These are phyloP conservation scores for Jaapia argillacea DNA, from an alignment of 768 basidiomycete species.

Conservation along the genomic window DNA sequence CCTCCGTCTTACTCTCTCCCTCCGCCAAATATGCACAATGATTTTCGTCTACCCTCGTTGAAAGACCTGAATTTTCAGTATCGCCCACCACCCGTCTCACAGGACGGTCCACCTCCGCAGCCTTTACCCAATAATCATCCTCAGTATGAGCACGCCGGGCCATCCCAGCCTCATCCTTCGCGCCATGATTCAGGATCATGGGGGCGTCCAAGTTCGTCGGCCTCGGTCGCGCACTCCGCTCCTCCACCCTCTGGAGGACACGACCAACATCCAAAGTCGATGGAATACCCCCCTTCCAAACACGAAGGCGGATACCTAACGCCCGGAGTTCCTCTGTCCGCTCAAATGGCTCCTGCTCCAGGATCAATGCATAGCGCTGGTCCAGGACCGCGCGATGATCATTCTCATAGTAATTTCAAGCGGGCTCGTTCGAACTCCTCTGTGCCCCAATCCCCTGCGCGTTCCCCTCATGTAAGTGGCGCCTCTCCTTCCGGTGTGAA, in stretches of 20 bases:
- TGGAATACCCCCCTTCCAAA: conserved; percentile 25
- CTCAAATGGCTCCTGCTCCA: conserved; percentile 14
- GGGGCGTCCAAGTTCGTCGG: conserved; percentile 9
- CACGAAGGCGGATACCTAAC: conserved; percentile 42
- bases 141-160: conserved; percentile 17
- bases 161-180: conserved; percentile 18
- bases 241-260: conserved; percentile 8
- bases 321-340: conserved; percentile 35
- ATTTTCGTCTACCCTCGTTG: conserved; percentile 58
- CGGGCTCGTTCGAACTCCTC: conserved; percentile 27
- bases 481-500: not conserved
- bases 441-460: conserved; percentile 34
- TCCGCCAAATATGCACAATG: conserved; percentile 26
- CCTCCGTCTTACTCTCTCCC: conserved; percentile 27
- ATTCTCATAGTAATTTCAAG: conserved; percentile 28
- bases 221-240: conserved; percentile 12
- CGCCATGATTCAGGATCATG: conserved; percentile 21
- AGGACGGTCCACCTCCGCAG: conserved; percentile 19
- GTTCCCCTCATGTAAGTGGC: conserved; percentile 39
- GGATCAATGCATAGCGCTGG: not conserved
- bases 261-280: conserved; percentile 15
- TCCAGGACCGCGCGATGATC: conserved; percentile 12
- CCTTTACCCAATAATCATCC: conserved; percentile 17
- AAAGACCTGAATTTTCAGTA: conserved; percentile 63
- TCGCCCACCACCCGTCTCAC: conserved; percentile 21